Conservation (phyloP, 2,329 filamentous ascomycete species). For the Biscogniauxia marginata region DNA sequence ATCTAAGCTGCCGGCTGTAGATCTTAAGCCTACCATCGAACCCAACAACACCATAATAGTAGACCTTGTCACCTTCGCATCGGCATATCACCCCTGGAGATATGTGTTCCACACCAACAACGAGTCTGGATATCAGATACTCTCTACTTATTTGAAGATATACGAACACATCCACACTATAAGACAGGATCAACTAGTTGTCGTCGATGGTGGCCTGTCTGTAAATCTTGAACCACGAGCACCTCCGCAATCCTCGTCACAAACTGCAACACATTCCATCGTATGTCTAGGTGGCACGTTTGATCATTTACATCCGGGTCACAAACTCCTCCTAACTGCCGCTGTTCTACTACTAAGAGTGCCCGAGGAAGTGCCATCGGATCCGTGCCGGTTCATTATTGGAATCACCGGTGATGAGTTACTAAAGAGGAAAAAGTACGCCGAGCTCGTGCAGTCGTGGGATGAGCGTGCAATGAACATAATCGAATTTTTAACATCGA, state of each 20-base stretch:
- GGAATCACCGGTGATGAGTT: constrained; percentile 88
- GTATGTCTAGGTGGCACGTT: constrained; percentile 92
- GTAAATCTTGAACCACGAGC: constrained; percentile 34
- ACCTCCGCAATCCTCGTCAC: constrained; percentile 16
- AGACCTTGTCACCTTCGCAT: constrained; percentile 52
- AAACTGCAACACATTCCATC: constrained; percentile 47
- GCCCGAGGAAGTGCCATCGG: constrained; percentile 36
- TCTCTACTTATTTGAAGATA: constrained; percentile 47
- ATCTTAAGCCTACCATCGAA: constrained; percentile 38
- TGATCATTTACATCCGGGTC: constrained; percentile 91
- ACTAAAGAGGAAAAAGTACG: constrained; percentile 84
- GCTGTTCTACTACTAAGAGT: constrained; percentile 69
- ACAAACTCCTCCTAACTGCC: constrained; percentile 94
- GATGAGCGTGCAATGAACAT: constrained; percentile 66
- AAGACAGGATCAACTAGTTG: constrained; percentile 49
- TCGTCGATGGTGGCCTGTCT: constrained; percentile 53
- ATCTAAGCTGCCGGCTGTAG: constrained; percentile 31
- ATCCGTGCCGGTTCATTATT: constrained; percentile 64
- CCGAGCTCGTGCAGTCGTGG: constrained; percentile 80
- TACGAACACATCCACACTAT: constrained; percentile 47
- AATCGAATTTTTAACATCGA: constrained; percentile 70
- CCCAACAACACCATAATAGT: constrained; percentile 47
- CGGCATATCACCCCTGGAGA: constrained; percentile 59
- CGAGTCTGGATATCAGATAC: constrained; percentile 61
- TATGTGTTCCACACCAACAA: constrained; percentile 64